Base-by-base conservation (phyloP, 345 rosid species). In the Schrenkiella parvula region DNA sequence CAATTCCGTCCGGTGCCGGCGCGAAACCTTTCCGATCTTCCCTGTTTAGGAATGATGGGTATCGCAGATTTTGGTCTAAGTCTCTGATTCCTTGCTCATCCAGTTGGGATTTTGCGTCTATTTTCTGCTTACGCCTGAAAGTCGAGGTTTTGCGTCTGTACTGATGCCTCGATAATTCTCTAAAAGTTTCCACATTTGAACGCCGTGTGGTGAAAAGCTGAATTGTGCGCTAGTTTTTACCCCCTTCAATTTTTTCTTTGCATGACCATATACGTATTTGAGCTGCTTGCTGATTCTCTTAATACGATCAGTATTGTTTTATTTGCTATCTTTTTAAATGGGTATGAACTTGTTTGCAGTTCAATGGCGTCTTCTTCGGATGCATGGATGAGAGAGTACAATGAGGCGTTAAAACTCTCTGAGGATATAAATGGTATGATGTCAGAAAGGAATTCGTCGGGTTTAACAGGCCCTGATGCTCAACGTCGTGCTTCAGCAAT, bases 371-470 rank as follows among this genome's bases (percentile, higher is more conserved):
- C 96, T 76, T 76, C 80, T 70, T 83, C 85, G 26, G 98, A 93
- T 54, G 64, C 93, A 8, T 93, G 97, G 98, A 46, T 90, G 80
- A 90, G 87, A 78, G 97, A 93, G 75, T 93, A 86, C 60, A 85
- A 84, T n/a, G 97, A 88, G 69, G 96, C 93, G 4, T 56, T 82
- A 8, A 93, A 85, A 71, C 77, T 93, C 66, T 80, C 87, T 1
- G 97, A 93, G 63, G 98, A 93, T 69, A 88, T 92, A 58, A 83
- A 77, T 79, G 89, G 83, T 50, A 92, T 92, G 99, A 86, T 92
- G 80, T 82, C 91, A 5, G 98, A 90, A 52, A 75, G 95, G 76
- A 79, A 71, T 68, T 67, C 88, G 0, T 44, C 86, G 5, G 87
- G 85, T 19, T 55, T 84, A 52, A 72, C 96, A 0, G 98, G 97